A percentile compares a stretch with the other conserved stretches of the same genome.
Conservation (phyloP, 345 rosid species). For the Eutrema yunnanense region DNA sequence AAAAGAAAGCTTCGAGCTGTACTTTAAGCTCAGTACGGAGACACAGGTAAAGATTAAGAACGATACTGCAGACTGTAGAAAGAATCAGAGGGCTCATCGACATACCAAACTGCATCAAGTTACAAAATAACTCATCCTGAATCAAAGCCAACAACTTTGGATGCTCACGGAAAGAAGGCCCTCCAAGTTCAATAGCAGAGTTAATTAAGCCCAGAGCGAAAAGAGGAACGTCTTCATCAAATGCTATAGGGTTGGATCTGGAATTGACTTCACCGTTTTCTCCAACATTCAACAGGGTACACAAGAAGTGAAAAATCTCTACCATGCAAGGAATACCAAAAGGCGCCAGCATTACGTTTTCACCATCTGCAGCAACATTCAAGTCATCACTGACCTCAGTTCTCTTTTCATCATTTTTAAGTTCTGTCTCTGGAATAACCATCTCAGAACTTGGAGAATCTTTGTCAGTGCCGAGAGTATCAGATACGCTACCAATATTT, state of each 20-base stretch:
- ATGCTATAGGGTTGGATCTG: slow-evolving; percentile 56
- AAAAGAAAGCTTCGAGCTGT: slow-evolving; percentile 69
- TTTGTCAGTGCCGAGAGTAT: slow-evolving; percentile 27
- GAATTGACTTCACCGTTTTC: slow-evolving; percentile 45
- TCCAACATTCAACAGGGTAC: slow-evolving; percentile 56
- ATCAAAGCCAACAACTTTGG: slow-evolving; percentile 50
- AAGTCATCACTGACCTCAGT: slow-evolving; percentile 23
- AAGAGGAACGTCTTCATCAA: slow-evolving; percentile 78
- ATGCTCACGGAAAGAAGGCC: slow-evolving; percentile 44
- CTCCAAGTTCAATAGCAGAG: slow-evolving; percentile 63
- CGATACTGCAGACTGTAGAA: slow-evolving; percentile 68
- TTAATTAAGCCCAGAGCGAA: slow-evolving; percentile 73
- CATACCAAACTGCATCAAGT: slow-evolving; percentile 74
- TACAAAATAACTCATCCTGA: slow-evolving; percentile 63
- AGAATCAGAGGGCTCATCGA: slow-evolving; percentile 77
- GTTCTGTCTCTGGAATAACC: slow-evolving; percentile 23
- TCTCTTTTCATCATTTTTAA: slow-evolving; percentile 27
- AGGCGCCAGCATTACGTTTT: slow-evolving; percentile 44
- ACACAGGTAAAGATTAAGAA: slow-evolving; percentile 64
- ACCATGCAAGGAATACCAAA: slow-evolving; percentile 77
- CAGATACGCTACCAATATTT: slow-evolving; percentile 25
- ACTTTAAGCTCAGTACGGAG: slow-evolving; percentile 58
- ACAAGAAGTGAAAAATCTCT: slow-evolving; percentile 64
- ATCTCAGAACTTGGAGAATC: slow-evolving; percentile 26
- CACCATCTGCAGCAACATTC: slow-evolving; percentile 40